Base-by-base conservation (phyloP, 2,329 filamentous ascomycete genomes). In the Elsinoe necatrix region DNA sequence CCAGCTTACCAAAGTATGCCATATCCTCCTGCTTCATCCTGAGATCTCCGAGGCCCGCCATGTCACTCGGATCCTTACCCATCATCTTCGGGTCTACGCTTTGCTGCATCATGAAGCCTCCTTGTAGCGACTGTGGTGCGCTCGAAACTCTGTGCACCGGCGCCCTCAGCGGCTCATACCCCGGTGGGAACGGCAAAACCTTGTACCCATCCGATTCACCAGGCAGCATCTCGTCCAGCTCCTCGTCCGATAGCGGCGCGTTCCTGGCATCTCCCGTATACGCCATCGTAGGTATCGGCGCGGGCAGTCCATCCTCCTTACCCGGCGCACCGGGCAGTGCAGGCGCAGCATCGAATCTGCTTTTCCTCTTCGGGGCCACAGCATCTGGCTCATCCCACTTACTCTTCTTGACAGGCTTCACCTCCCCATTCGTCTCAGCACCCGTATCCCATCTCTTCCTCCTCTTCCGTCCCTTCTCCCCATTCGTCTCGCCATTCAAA, bases 11-110 rank as follows among this genome's bases (percentile, higher is more conserved):
- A 67, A 98, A 98, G 73, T 98, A 98, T 37, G 89, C 85, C 90
- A 97, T 96, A 71, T 98, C 93, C 71, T 98, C 93, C 1, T 90
- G 83, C 74, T 98, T 98, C 80, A 98, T 95, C 63, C 96, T 91
- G 54, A 98, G 75, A 69, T 98, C 93, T 37, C 91, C 91, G 51
- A 98, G 90, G 37, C 93, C 93, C 2, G 93, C 91, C 35, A 98
- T 96, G 68, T 97, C 92, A 3, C 89, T 95, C 7, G 92, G 82
- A 63, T 95, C 89, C 73, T 95, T 95, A 63, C 90, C 89, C 67
- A 92, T 82, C 51, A 87, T 77, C 61, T 89, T 82, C 59, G 84
- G 83, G 67, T 87, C 90, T 63, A 95, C 90, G 7, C 90, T 88
- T 63, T 98, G 90, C 69, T 97, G 93, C 83, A 96, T 95, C 85